These are phyloP conservation scores for Guadua angustifolia DNA, from an alignment of 176 grass and related monocot species.

Conservation along the genomic window DNA sequence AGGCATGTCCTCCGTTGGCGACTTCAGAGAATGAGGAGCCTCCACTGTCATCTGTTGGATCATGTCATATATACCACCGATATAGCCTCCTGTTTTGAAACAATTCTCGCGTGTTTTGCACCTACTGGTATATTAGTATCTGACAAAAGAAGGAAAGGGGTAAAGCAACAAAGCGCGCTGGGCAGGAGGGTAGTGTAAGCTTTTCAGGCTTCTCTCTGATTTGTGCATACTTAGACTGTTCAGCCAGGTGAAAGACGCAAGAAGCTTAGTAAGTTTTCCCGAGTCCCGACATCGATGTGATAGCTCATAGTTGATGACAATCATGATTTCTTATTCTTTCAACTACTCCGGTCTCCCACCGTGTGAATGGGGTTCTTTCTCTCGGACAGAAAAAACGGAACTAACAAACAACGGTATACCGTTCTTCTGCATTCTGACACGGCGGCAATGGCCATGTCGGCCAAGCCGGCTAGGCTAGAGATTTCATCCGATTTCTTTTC, in stretches of 20 bases:
- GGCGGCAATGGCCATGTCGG: not conserved
- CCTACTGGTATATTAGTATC: not conserved
- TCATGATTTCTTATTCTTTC: not conserved
- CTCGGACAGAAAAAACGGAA: not conserved
- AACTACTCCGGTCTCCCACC: not conserved
- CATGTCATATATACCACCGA: not conserved
- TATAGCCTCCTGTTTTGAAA: not conserved
- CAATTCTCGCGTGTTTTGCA: not conserved
- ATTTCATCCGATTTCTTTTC: not conserved
- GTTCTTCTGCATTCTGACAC: not conserved
- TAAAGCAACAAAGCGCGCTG: not conserved
- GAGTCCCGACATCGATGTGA: conserved; percentile 31
- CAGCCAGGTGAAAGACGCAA: not conserved
- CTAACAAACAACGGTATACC: not conserved
- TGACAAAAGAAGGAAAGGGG: not conserved
- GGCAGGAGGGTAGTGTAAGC: not conserved
- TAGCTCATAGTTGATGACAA: conserved; percentile 1
- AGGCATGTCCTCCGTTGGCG: not conserved
- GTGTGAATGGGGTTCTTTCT: not conserved
- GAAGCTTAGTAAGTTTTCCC: not conserved
- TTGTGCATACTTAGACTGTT: not conserved
- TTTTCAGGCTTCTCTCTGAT: not conserved
- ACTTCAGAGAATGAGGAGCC: not conserved
- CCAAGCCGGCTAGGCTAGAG: not conserved
- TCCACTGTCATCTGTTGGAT: not conserved